Conservation (phyloP, 352 stramenopile genomes). For the Plasmopara viticola region DNA sequence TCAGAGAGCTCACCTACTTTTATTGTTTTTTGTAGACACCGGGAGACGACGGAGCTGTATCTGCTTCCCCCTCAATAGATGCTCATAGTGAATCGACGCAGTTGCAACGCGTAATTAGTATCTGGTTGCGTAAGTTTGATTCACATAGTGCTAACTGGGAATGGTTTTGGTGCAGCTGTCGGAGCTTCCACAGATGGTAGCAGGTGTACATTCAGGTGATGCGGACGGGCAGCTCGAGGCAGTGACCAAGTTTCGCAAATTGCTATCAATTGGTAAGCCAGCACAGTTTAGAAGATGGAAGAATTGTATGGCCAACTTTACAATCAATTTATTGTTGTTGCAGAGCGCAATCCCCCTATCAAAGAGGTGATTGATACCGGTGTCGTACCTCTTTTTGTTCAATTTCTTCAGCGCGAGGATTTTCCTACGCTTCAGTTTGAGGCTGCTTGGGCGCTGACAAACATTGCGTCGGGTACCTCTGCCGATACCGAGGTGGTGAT, state of each 20-base stretch:
- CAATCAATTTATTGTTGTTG: slow-evolving; percentile 1
- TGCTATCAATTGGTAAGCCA: slow-evolving; percentile 93
- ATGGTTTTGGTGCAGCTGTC: slow-evolving; percentile 65
- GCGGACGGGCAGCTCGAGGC: slow-evolving; percentile 90
- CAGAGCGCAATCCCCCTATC: slow-evolving; percentile 98
- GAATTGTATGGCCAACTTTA: slow-evolving; percentile 7
- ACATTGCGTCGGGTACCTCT: slow-evolving; percentile 97
- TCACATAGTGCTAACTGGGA: neutral
- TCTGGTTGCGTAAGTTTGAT: slow-evolving; percentile 4
- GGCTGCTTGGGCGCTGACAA: slow-evolving; percentile 98
- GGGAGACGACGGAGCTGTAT: slow-evolving; percentile 11
- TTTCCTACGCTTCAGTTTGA: slow-evolving; percentile 95
- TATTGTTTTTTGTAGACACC: slow-evolving; percentile 13
- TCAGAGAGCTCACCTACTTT: too few species aligned
- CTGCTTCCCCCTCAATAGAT: slow-evolving; percentile 26
- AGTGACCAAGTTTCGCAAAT: slow-evolving; percentile 97
- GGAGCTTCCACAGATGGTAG: slow-evolving; percentile 92
- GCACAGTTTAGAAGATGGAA: neutral
- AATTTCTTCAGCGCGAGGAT: slow-evolving; percentile 96
- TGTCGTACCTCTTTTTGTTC: slow-evolving; percentile 97
- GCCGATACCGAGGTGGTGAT: slow-evolving; percentile 98
- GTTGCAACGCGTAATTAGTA: slow-evolving; percentile 36
- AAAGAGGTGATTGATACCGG: slow-evolving; percentile 98
- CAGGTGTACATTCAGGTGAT: slow-evolving; percentile 90
- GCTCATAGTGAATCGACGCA: slow-evolving; percentile 43